A percentile compares a stretch with the other conserved stretches of the same genome.
These are phyloP conservation scores for Periglandula ipomoeae DNA, from an alignment of 2,329 filamentous ascomycete species.

Conservation along the genomic window DNA sequence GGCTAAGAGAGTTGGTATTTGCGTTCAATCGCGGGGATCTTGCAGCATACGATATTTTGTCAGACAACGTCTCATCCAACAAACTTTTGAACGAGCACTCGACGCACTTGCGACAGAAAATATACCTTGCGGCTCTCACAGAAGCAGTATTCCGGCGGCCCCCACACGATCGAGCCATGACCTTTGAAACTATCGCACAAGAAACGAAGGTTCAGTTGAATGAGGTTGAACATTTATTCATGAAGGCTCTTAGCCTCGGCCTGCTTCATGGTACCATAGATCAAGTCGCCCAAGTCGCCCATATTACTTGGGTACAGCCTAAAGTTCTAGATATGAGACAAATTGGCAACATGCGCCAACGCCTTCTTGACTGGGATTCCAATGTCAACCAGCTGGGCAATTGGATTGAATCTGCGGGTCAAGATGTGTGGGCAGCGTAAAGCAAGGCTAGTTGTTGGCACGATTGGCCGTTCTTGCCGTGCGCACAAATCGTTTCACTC, in stretches of 20 bases:
- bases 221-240: constrained; percentile 95
- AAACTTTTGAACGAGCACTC: constrained; percentile 70
- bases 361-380: constrained; percentile 88
- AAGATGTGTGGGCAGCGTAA: constrained; percentile 91
- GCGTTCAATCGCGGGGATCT: constrained; percentile 96
- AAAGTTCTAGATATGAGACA: constrained; percentile 95
- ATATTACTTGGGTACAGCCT: constrained; percentile 98
- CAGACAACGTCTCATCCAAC: constrained; percentile 72
- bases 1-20: constrained; percentile 92
- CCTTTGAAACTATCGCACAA: constrained; percentile 75
- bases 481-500: too few species aligned
- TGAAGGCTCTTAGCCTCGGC: constrained; percentile 96
- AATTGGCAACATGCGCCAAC: constrained; percentile 82
- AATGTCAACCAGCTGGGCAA: constrained; percentile 94
- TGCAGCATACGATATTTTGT: constrained; percentile 73
- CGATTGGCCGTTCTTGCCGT: neutral
- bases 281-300: constrained; percentile 86
- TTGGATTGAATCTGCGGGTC: constrained; percentile 90
- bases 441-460: constrained; percentile 3
- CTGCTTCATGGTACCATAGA: constrained; percentile 88
- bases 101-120: constrained; percentile 89
- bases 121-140: constrained; percentile 90
- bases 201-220: constrained; percentile 88
- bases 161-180: constrained; percentile 91
- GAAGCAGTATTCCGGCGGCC: constrained; percentile 94